These are phyloP conservation scores for Pseudocercospora musae DNA, from an alignment of 2,329 filamentous ascomycete species.

Conservation along the genomic window DNA sequence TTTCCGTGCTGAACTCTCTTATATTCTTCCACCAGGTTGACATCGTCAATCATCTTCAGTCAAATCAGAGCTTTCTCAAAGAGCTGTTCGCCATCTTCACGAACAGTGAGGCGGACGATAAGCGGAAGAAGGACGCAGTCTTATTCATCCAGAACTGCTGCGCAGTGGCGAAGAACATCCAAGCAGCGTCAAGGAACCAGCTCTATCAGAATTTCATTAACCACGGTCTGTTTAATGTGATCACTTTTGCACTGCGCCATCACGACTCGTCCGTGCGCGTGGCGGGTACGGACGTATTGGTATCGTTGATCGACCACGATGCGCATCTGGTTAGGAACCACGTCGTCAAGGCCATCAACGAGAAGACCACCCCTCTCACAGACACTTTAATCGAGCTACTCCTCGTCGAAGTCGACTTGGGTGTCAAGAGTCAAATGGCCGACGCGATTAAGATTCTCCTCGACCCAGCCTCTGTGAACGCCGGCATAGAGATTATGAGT, in stretches of 20 bases:
- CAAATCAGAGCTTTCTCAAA: constrained; percentile 71
- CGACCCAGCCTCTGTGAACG: constrained; percentile 63
- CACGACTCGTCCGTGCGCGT: constrained; percentile 80
- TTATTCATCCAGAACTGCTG: constrained; percentile 97
- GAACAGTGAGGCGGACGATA: constrained; percentile 56
- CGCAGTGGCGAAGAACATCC: constrained; percentile 88
- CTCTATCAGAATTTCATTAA: constrained; percentile 88
- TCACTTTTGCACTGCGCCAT: constrained; percentile 86
- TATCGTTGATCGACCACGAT: constrained; percentile 93
- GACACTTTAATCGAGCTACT: constrained; percentile 91
- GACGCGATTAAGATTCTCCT: constrained; percentile 93
- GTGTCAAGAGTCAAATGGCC: constrained; percentile 91
- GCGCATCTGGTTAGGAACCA: constrained; percentile 89
- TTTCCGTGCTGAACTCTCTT: constrained; percentile 92
- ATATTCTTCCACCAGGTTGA: constrained; percentile 99
- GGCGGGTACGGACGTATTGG: constrained; percentile 88
- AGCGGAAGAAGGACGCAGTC: constrained; percentile 87
- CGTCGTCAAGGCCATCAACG: constrained; percentile 86
- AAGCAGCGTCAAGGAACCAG: constrained; percentile 73
- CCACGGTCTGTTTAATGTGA: constrained; percentile 82
- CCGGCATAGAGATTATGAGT: constrained; percentile 58
- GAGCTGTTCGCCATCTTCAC: constrained; percentile 87
- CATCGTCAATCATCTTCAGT: constrained; percentile 91
- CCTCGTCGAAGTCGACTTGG: constrained; percentile 84
- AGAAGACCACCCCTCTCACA: constrained; percentile 79